These are phyloP conservation scores for Colletotrichum sp. DNA, from an alignment of 2,329 filamentous ascomycete species.

Conservation along the genomic window DNA sequence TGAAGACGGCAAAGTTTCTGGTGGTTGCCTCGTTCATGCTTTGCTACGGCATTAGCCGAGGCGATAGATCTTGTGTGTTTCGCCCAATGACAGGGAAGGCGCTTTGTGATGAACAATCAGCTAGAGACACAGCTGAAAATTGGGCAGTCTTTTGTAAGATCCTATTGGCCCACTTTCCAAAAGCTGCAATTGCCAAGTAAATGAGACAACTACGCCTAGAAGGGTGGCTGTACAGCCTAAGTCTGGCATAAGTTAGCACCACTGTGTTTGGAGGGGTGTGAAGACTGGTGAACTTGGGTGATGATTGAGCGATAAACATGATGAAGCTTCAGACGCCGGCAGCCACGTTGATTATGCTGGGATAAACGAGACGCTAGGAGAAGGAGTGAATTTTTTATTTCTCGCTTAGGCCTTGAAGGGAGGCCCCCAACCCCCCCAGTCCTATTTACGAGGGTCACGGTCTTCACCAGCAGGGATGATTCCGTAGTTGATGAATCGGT, in stretches of 20 bases:
- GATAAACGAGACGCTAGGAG: background rate
- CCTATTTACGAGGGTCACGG: background rate
- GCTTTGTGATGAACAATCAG: background rate
- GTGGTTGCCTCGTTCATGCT: background rate
- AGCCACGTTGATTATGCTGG: background rate
- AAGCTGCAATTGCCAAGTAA: background rate
- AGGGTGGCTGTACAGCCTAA: background rate
- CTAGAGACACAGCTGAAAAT: background rate
- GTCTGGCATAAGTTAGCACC: background rate
- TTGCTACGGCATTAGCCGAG: background rate
- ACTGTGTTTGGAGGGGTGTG: background rate
- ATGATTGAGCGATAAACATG: background rate
- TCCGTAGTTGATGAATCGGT: background rate
- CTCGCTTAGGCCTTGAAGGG: background rate
- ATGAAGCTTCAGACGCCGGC: background rate
- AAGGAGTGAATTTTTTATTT: background rate
- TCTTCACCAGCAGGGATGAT: background rate
- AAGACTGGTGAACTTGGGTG: background rate
- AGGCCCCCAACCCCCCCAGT: background rate
- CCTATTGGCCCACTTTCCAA: background rate
- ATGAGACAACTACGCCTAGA: background rate
- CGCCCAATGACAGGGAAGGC: background rate
- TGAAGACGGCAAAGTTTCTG: background rate
- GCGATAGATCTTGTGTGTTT: background rate
- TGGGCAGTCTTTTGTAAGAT: background rate